phyloP scores from a whole-genome alignment of 2,329 filamentous ascomycete species.

The Fusarium nisikadoi region DNA sequence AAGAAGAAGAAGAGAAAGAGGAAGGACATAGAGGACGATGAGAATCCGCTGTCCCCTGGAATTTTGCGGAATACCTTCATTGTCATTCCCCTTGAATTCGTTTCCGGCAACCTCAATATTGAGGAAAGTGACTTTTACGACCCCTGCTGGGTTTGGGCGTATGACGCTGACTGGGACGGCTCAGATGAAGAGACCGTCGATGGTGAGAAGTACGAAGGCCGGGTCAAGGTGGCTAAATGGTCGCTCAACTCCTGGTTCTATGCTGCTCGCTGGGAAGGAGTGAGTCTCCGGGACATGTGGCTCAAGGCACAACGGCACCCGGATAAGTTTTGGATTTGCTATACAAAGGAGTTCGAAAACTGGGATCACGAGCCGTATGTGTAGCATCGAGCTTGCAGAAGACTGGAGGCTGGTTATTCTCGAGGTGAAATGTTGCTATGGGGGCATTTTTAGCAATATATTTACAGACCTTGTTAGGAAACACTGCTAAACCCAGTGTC shows the following conservation, averaged over 20 bases:
- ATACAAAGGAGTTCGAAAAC: slow-evolving; percentile 14
- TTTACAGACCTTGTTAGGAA: too few species aligned
- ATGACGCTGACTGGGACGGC: slow-evolving; percentile 34
- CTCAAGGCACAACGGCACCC: slow-evolving; percentile 29
- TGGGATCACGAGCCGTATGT: slow-evolving; percentile 35
- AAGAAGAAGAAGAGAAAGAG: background rate
- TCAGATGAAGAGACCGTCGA: slow-evolving; percentile 9
- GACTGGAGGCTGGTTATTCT: background rate
- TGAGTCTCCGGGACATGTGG: slow-evolving; percentile 35
- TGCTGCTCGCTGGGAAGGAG: slow-evolving; percentile 27
- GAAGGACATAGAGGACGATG: background rate
- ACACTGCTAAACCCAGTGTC: too few species aligned
- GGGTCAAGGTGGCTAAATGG: slow-evolving; percentile 13
- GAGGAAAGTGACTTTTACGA: background rate
- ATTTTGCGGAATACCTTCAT: slow-evolving; percentile 29
- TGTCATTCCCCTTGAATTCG: slow-evolving; percentile 13
- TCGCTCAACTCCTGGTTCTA: slow-evolving; percentile 36
- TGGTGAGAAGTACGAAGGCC: slow-evolving; percentile 26
- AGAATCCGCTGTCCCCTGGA: background rate
- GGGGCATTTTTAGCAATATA: too few species aligned
- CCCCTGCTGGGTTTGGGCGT: slow-evolving; percentile 37
- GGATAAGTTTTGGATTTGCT: slow-evolving; percentile 25
- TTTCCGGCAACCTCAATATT: background rate
- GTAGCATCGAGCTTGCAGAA: background rate
- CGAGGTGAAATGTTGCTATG: background rate